Evolutionary conservation across 805 yeast genomes (phyloP).

Genomic region (Phaffomyces thermotolerans): DNA sequence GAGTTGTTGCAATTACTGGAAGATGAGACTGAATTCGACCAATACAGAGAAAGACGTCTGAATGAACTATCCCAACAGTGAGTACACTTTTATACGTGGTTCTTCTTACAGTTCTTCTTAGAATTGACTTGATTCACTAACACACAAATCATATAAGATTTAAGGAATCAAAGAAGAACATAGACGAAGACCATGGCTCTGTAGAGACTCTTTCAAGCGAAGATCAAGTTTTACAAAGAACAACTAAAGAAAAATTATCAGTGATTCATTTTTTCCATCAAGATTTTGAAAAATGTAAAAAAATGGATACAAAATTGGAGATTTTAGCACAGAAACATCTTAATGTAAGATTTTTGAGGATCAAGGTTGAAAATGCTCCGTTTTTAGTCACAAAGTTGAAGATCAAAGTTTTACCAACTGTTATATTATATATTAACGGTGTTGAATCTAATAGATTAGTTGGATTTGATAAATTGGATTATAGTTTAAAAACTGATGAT

Average conservation of each 20-base stretch:
- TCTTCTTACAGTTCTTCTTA: too few relatives aligned
- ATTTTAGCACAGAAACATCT: constrained; percentile 52
- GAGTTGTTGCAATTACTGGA: constrained; percentile 43
- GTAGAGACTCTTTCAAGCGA: constrained; percentile 41
- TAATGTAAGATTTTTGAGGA: constrained; percentile 42
- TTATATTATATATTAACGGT: constrained; percentile 54
- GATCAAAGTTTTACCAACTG: constrained; percentile 66
- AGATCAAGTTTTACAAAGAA: constrained; percentile 46
- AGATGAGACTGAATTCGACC: constrained; percentile 38
- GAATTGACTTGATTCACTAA: background rate
- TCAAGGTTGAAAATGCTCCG: constrained; percentile 61
- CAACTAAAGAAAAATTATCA: constrained; percentile 34
- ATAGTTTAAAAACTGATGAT: constrained; percentile 31
- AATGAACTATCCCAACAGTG: constrained; percentile 43
- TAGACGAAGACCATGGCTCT: constrained; percentile 37
- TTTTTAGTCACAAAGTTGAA: constrained; percentile 59
- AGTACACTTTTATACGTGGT: too few relatives aligned
- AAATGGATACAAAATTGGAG: constrained; percentile 43
- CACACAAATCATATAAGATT: constrained; percentile 20
- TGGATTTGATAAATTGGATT: constrained; percentile 60
- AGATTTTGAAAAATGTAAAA: constrained; percentile 50
- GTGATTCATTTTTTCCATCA: constrained; percentile 62
- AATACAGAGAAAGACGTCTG: constrained; percentile 57
- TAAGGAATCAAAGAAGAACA: constrained; percentile 27
- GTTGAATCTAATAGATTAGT: constrained; percentile 51